Percentiles rank a stretch among this genome's conserved stretches.
These are phyloP conservation scores for Draba incana DNA, from an alignment of 345 rosid genomes.

Conservation along the genomic window DNA sequence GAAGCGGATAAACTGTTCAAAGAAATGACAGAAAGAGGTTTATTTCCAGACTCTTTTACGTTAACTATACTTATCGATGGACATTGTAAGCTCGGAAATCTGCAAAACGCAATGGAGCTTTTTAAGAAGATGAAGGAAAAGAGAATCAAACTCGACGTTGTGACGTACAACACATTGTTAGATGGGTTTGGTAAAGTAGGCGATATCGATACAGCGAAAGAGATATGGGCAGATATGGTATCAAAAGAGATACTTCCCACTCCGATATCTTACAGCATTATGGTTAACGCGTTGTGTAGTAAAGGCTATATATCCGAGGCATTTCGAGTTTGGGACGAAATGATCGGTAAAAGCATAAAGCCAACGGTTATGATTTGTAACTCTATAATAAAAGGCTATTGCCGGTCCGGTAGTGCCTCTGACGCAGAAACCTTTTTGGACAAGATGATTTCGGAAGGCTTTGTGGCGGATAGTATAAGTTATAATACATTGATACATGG, in stretches of 20 bases:
- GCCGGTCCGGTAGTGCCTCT: conserved; percentile 62
- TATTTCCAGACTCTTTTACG: conserved; percentile 73
- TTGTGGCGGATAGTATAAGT: conserved; percentile 61
- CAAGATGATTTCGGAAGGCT: conserved; percentile 63
- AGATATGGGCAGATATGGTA: conserved; percentile 67
- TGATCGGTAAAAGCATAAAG: conserved; percentile 58
- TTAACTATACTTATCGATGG: conserved; percentile 75
- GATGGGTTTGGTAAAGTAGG: conserved; percentile 80
- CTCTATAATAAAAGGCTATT: conserved; percentile 71
- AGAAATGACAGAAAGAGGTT: conserved; percentile 67
- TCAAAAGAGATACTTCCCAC: conserved; percentile 54
- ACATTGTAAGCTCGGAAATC: conserved; percentile 77
- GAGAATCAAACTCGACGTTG: conserved; percentile 70
- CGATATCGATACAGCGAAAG: conserved; percentile 61
- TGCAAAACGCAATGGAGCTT: conserved; percentile 55
- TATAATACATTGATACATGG: conserved; percentile 75
- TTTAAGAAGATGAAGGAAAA: conserved; percentile 60
- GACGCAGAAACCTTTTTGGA: conserved; percentile 64
- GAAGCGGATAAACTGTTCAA: conserved; percentile 67
- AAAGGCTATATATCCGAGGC: conserved; percentile 59
- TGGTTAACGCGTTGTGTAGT: conserved; percentile 71
- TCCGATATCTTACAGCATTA: conserved; percentile 64
- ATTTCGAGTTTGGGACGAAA: conserved; percentile 76
- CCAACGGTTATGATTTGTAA: conserved; percentile 71
- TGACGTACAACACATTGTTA: conserved; percentile 75